Conservation (phyloP, 1,284 basidiomycete genomes). For the Trametes pubescens region DNA sequence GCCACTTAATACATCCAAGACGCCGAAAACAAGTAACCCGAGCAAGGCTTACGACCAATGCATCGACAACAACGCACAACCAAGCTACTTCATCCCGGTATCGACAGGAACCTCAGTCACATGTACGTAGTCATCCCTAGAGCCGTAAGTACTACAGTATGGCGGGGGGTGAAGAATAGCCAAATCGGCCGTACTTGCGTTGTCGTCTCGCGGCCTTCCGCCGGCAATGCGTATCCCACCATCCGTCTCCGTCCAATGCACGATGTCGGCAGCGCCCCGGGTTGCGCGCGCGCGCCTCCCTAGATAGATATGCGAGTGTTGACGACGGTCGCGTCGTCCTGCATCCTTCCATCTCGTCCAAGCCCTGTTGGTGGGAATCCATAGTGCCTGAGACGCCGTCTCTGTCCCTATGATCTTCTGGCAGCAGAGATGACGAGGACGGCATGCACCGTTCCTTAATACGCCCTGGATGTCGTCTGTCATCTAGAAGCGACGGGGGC, state of each 20-base stretch:
- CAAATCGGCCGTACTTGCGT: no score
- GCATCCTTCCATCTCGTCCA: not conserved
- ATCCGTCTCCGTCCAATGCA: not conserved
- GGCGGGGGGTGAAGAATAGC: not conserved
- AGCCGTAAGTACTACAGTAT: not conserved
- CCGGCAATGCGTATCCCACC: conserved; percentile 2
- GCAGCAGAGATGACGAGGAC: not conserved
- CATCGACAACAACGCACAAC: not conserved
- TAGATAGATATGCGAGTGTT: not conserved
- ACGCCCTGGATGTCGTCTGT: not conserved
- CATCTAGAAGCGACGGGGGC: not conserved
- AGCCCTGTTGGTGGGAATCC: not conserved
- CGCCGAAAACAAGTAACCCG: no score
- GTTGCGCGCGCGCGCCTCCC: not conserved
- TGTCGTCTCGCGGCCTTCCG: not conserved
- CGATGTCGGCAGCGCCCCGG: not conserved
- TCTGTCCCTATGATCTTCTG: not conserved
- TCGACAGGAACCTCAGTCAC: not conserved
- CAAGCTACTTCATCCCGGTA: not conserved
- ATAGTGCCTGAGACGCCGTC: not conserved
- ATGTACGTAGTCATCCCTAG: not conserved
- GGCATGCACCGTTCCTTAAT: not conserved
- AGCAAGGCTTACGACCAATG: not conserved
- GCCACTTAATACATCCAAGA: no score
- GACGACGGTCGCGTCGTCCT: not conserved